A percentile compares a stretch with the other conserved stretches of the same genome.
Evolutionary conservation across 805 yeast genomes (phyloP).

Genomic region (Ogataea thermomethanolica): DNA sequence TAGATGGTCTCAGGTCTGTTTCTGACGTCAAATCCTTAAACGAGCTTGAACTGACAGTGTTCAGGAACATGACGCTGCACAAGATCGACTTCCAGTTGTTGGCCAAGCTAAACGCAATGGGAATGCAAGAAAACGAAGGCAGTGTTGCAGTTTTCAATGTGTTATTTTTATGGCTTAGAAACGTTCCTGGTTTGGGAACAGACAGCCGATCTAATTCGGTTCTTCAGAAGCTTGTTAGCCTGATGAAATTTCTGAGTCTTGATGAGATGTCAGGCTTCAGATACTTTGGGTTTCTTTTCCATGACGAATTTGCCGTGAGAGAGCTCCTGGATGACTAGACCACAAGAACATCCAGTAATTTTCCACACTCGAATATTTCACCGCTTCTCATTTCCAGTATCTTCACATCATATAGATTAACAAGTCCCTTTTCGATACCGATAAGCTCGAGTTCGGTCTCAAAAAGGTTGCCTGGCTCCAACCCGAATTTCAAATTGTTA

Average conservation of each 20-base stretch:
- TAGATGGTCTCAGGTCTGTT: slow-evolving; percentile 8
- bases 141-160: slow-evolving; percentile 22
- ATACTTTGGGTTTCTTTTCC: slow-evolving; percentile 30
- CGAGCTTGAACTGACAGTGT: slow-evolving; percentile 14
- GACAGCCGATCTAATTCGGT: slow-evolving; percentile 16
- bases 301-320: slow-evolving; percentile 26
- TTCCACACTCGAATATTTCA: slow-evolving; percentile 68
- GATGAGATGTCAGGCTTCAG: slow-evolving; percentile 22
- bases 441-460: slow-evolving; percentile 60
- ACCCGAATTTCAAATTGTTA: slow-evolving; percentile 59
- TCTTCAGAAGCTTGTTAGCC: slow-evolving; percentile 18
- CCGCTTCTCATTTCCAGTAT: slow-evolving; percentile 62
- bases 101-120: slow-evolving; percentile 18
- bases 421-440: slow-evolving; percentile 64
- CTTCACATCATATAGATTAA: slow-evolving; percentile 60
- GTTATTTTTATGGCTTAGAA: slow-evolving; percentile 28
- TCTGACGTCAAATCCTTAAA: slow-evolving; percentile 9
- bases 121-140: slow-evolving; percentile 23
- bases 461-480: slow-evolving; percentile 58
- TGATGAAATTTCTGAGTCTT: slow-evolving; percentile 24
- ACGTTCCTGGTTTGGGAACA: slow-evolving; percentile 17
- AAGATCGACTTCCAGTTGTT: slow-evolving; percentile 12
- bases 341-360: slow-evolving; percentile 65
- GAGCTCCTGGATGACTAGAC: slow-evolving; percentile 23
- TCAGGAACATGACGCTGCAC: slow-evolving; percentile 18